A percentile compares a stretch with the other conserved stretches of the same genome.
Evolutionary conservation across 2,329 filamentous ascomycete species (phyloP).

Genomic region (Trichoderma sp.): DNA sequence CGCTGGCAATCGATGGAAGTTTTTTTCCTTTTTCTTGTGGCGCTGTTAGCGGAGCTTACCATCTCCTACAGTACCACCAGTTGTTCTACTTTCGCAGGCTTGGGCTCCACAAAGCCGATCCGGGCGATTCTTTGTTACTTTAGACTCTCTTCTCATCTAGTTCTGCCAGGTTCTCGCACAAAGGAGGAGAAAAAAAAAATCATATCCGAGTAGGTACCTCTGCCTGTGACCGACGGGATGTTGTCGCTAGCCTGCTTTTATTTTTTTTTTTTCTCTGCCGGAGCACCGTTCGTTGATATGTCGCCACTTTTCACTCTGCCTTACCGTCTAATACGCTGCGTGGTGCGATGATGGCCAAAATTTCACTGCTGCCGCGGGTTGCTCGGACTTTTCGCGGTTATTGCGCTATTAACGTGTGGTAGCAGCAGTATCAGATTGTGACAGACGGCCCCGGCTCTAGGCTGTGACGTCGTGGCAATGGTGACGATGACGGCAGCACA

Average conservation of each 20-base stretch:
- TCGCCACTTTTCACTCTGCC: not conserved
- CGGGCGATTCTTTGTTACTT: constrained; percentile 17
- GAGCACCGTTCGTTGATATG: not conserved
- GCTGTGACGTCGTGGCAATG: constrained; percentile 5
- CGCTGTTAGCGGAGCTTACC: constrained; percentile 15
- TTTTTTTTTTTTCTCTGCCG: not conserved
- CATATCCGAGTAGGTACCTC: not conserved
- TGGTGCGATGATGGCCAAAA: not conserved
- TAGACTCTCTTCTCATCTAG: not conserved
- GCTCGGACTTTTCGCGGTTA: not conserved
- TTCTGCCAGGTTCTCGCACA: not conserved
- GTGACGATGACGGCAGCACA: not conserved
- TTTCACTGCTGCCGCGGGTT: not conserved
- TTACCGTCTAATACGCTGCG: not conserved
- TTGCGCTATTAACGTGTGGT: not conserved
- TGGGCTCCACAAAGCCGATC: constrained; percentile 22
- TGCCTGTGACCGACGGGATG: not conserved
- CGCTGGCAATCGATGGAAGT: constrained; percentile 4
- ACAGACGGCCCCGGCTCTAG: not conserved
- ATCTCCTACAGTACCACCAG: not conserved
- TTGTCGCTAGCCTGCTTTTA: not conserved
- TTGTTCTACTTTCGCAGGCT: not conserved
- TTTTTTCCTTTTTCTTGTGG: constrained; percentile 17
- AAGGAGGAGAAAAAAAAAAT: not conserved
- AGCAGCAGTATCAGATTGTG: not conserved